Evolutionary conservation across 2,329 filamentous ascomycete genomes (phyloP), one percentile per base, ranked within the genome.

Genomic region (Botrytis pseudocinerea): DNA sequence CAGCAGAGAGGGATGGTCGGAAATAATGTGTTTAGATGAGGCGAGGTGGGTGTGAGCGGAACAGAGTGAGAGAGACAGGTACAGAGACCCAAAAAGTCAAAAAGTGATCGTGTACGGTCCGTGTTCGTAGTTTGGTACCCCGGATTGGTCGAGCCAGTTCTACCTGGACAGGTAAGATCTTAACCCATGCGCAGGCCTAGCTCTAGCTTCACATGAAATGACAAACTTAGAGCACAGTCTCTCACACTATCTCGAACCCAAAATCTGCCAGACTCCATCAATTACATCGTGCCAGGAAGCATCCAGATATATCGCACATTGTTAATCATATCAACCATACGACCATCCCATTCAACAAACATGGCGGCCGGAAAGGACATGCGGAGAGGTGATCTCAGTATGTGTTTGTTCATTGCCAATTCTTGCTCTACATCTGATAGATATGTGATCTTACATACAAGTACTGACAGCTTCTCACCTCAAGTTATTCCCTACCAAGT

Each of bases 401-500:
- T 78, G 88, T 73, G 77, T 57, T 22, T 75, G 61, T 9, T 32
- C 18, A 20, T 48, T 32, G 59, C 69, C 25, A 42, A 20, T 66
- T 14, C 64, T 12, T 25, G 10, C 10, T 20, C 8, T 54, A 62
- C 20, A 54, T 46, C 40, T 18, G n/a, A 28, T 32, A 28, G 18
- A 8, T 32, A 28, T 46, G 28, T 40, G 16, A n/a, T 22, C 22
- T 38, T 18, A 59, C 8, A 28, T 4, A 4, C 40, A 57, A n/a
- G 10, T 69, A 46, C 25, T 46, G 32, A 28, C 32, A 48, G 20
- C n/a, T 18, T 48, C n/a, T 54, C n/a, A 20, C 59, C 40, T 71
- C 44, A 81, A 98, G 95, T 95, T 81, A 93, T 98, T 78, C 95
- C 95, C 74, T 98, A 96, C 83, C 90, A 93, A 83, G 92, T 92